Conservation (phyloP, 257 asterid genomes). For the Fraxinus anomala region DNA sequence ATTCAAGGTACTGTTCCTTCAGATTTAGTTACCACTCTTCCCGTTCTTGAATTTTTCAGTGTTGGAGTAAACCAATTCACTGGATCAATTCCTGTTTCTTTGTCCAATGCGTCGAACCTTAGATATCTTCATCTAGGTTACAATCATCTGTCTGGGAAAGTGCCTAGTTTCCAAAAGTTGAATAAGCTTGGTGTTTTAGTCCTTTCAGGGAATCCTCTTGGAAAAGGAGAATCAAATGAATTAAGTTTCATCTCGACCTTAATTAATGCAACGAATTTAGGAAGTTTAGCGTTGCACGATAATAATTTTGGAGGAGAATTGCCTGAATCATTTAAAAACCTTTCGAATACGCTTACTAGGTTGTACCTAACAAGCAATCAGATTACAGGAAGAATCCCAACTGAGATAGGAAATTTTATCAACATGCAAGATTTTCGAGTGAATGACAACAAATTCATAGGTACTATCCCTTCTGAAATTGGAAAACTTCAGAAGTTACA, state of each 20-base stretch:
- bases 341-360: slow-evolving; percentile 21
- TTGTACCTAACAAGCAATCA: slow-evolving; percentile 16
- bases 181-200: slow-evolving; percentile 18
- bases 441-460: slow-evolving; percentile 26
- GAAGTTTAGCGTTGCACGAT: slow-evolving; percentile 3
- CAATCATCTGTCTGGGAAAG: slow-evolving; percentile 26
- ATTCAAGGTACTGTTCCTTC: slow-evolving; percentile 29
- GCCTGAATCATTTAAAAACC: slow-evolving; percentile 24
- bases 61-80: slow-evolving; percentile 28
- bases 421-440: slow-evolving; percentile 21
- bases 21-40: slow-evolving; percentile 26
- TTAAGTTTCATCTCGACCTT: slow-evolving; percentile 28
- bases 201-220: slow-evolving; percentile 21
- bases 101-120: slow-evolving; percentile 25
- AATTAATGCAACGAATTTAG: slow-evolving; percentile 17
- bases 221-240: slow-evolving; percentile 19
- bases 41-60: slow-evolving; percentile 23
- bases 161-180: slow-evolving; percentile 29
- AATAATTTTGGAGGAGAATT: slow-evolving; percentile 26
- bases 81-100: slow-evolving; percentile 28
- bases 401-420: slow-evolving; percentile 27
- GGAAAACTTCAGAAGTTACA: slow-evolving; percentile 23
- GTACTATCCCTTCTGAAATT: slow-evolving; percentile 23
- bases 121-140: slow-evolving; percentile 14
- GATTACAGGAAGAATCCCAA: slow-evolving; percentile 24